These are phyloP conservation scores for Rhodotorula sphaerocarpa DNA, from an alignment of 768 basidiomycete genomes.

Conservation along the genomic window DNA sequence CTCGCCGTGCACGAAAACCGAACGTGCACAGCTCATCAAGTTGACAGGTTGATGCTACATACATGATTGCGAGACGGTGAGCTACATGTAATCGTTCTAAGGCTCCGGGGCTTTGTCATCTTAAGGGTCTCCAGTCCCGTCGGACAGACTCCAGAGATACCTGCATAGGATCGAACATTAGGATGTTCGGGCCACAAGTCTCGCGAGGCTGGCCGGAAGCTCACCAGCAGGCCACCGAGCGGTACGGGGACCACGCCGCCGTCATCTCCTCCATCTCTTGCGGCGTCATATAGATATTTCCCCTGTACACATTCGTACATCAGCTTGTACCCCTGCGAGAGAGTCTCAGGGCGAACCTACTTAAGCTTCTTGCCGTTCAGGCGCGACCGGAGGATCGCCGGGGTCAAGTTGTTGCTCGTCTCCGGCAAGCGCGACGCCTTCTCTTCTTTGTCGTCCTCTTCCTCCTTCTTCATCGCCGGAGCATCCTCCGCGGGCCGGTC, in stretches of 20 bases:
- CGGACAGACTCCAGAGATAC: slow-evolving; percentile 4
- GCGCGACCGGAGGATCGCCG: slow-evolving; percentile 14
- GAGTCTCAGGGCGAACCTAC: slow-evolving; percentile 7
- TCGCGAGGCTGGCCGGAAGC: neutral
- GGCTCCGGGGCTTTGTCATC: no score
- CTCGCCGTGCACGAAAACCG: no score
- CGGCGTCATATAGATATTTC: slow-evolving; percentile 36
- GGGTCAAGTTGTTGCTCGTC: slow-evolving; percentile 28
- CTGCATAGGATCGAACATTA: neutral
- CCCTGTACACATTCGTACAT: slow-evolving; percentile 16
- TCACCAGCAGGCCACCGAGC: slow-evolving; percentile 35
- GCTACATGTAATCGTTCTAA: no score
- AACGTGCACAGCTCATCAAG: no score
- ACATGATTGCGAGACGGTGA: no score
- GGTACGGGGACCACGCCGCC: slow-evolving; percentile 33
- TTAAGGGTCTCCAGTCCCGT: slow-evolving; percentile 2
- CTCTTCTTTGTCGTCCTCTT: neutral
- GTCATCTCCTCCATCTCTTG: slow-evolving; percentile 39
- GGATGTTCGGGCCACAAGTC: neutral
- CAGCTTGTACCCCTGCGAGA: no score
- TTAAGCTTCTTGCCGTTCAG: slow-evolving; percentile 38
- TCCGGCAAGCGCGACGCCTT: slow-evolving; percentile 14
- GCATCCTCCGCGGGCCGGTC: neutral
- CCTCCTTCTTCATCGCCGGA: neutral
- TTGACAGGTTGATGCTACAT: no score